Conservation (phyloP, 2,329 filamentous ascomycete genomes). For the Rutstroemia sp. region DNA sequence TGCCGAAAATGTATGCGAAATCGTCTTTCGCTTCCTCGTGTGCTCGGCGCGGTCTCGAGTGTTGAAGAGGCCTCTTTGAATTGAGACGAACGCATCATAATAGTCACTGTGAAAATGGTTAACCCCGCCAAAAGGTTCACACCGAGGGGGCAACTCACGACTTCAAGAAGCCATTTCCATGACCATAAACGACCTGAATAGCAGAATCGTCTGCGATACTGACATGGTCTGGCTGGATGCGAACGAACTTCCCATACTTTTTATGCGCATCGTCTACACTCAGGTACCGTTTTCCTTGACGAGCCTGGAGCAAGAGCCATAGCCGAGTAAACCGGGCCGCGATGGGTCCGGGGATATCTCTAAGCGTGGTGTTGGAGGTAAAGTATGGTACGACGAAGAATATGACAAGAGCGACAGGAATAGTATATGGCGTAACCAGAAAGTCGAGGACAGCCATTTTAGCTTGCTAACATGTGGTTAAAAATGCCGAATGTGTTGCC, state of each 20-base stretch:
- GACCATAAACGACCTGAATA: constrained; percentile 70
- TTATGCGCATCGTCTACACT: constrained; percentile 67
- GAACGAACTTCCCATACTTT: constrained; percentile 66
- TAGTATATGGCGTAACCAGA: constrained; percentile 40
- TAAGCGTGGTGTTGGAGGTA: constrained; percentile 23
- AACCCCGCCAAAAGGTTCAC: neutral
- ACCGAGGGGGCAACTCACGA: constrained; percentile 35
- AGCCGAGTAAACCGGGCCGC: constrained; percentile 63
- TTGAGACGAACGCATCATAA: constrained; percentile 88
- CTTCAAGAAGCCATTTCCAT: constrained; percentile 70
- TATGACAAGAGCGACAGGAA: constrained; percentile 38
- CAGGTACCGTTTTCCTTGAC: constrained; percentile 57
- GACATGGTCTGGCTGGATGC: constrained; percentile 79
- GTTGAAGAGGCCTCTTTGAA: constrained; percentile 80
- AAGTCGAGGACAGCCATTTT: constrained; percentile 31
- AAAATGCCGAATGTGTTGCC: neutral
- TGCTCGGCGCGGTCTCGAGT: constrained; percentile 76
- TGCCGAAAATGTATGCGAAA: constrained; percentile 78
- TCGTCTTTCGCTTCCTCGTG: constrained; percentile 79
- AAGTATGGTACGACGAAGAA: constrained; percentile 29
- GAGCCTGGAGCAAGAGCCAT: constrained; percentile 65
- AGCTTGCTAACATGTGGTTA: too few relatives aligned
- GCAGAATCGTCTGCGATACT: constrained; percentile 75
- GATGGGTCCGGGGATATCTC: constrained; percentile 42
- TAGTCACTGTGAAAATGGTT: constrained; percentile 55